Base-by-base conservation (phyloP, 208 protist species). In the Angomonas deanei region DNA sequence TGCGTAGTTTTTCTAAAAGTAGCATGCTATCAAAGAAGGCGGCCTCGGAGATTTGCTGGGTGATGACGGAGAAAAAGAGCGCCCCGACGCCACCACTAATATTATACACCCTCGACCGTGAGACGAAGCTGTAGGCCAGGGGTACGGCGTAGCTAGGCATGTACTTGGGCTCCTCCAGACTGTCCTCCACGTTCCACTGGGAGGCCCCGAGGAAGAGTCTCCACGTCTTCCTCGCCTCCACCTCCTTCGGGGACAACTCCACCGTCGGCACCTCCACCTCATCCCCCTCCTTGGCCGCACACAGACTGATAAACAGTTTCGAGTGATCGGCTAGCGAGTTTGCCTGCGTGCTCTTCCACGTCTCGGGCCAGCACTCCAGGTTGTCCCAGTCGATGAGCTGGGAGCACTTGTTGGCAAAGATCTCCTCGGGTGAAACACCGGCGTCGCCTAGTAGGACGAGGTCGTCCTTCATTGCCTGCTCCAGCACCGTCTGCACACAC, bases 1-100 rank as follows among this genome's bases (percentile, higher is more conserved):
- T 32, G 8, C 64, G 66, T 32, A 88, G 74, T 61, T 84, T 84
- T 42, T 85, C 78, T 23, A 81, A 57, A 63, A 82, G 70, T 2
- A 76, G 54, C 36, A 81, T 53, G 42, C 39, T 53, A 59, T 86
- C 78, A 36, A 79, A 63, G 38, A 78, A 71, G 19, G 72, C 74
- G 17, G 67, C 36, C 54, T 89, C 82, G 4, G 76, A 67, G 13
- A 86, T 38, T 46, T 86, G 64, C n/a, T 63, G 56, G 10, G 52
- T 70, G 26, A 83, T 54, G 19, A 82, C 53, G 3, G 66, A 74
- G 66, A 70, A 70, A 54, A 82, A 82, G 21, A 88, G 64, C 15
- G 72, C 46, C 0, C 74, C 75, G 30, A 84, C 33, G 58, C 73
- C 75, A 28, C 71, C 78, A 11, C 65, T 59, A 15, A 81, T 30